Percentiles rank a stretch among this genome's conserved stretches.
Conservation (phyloP, 2,329 filamentous ascomycete species). For the Alternaria novae-zelandiae region DNA sequence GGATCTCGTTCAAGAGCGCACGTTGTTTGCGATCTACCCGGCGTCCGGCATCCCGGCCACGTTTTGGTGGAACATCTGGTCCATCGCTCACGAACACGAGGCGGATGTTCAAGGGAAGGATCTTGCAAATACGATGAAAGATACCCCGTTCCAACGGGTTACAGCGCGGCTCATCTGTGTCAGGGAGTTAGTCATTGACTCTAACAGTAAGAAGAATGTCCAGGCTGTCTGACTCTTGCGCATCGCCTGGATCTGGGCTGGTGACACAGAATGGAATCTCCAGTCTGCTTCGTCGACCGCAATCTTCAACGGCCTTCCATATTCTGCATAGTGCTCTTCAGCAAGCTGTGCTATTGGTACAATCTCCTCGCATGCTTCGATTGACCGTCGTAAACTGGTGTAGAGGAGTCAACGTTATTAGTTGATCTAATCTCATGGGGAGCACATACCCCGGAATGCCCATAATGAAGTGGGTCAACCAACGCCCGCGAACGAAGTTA, state of each 20-base stretch:
- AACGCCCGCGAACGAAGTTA: background rate
- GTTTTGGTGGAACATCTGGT: slow-evolving; percentile 49
- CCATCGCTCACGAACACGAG: slow-evolving; percentile 63
- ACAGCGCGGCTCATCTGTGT: too few species aligned
- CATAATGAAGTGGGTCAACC: background rate
- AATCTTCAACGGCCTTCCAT: slow-evolving; percentile 47
- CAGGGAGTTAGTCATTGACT: too few species aligned
- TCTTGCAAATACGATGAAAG: slow-evolving; percentile 50
- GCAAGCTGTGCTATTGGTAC: slow-evolving; percentile 44
- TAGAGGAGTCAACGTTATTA: too few species aligned
- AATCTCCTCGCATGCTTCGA: slow-evolving; percentile 44
- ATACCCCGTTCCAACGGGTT: slow-evolving; percentile 20
- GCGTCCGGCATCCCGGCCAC: slow-evolving; percentile 42
- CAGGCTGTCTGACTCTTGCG: too few species aligned
- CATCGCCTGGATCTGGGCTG: slow-evolving; percentile 10
- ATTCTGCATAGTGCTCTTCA: slow-evolving; percentile 39
- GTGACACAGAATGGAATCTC: slow-evolving; percentile 49
- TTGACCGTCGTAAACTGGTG: too few species aligned
- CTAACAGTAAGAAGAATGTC: too few species aligned
- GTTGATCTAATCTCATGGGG: background rate
- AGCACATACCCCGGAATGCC: background rate
- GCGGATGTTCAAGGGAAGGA: slow-evolving; percentile 58
- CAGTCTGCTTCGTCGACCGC: slow-evolving; percentile 53
- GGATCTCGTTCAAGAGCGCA: background rate
- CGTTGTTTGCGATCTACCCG: slow-evolving; percentile 20